A percentile compares a stretch with the other conserved stretches of the same genome.
These are phyloP conservation scores for Podaxis sp. DNA, from an alignment of 768 basidiomycete species.

Conservation along the genomic window DNA sequence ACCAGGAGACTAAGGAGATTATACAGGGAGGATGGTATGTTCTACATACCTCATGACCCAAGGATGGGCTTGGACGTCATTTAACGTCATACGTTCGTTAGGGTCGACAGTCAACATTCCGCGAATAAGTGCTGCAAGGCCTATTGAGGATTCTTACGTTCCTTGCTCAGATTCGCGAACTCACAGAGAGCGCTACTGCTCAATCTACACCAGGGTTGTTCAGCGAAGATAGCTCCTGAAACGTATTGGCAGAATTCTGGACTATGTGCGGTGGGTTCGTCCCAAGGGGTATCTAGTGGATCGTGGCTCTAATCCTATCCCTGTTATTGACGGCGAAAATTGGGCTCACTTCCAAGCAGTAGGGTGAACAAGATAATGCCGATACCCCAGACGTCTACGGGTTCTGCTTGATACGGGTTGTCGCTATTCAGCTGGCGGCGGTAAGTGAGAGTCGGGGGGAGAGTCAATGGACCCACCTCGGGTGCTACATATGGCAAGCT, in stretches of 20 bases:
- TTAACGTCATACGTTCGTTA: constrained; percentile 57
- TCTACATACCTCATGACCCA: constrained; percentile 67
- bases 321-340: background rate
- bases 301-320: background rate
- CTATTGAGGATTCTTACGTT: background rate
- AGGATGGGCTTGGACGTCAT: constrained; percentile 45
- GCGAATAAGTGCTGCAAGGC: constrained; percentile 60
- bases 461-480: constrained; percentile 51
- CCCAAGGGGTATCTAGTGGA: constrained; percentile 86
- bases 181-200: constrained; percentile 54
- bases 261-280: constrained; percentile 78
- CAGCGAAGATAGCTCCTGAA: constrained; percentile 65
- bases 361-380: constrained; percentile 94
- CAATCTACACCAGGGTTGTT: constrained; percentile 79
- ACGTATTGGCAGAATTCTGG: constrained; percentile 78
- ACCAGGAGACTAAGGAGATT: background rate
- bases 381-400: constrained; percentile 93
- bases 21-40: background rate
- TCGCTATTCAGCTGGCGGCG: constrained; percentile 55
- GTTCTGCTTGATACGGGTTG: constrained; percentile 79
- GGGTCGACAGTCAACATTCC: constrained; percentile 75
- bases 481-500: constrained; percentile 94
- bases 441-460: background rate
- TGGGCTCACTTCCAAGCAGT: constrained; percentile 76
- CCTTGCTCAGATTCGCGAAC: constrained; percentile 18